Evolutionary conservation across 1,139 yeast species (phyloP).

Genomic region (Saccharomyces pastorianus): DNA sequence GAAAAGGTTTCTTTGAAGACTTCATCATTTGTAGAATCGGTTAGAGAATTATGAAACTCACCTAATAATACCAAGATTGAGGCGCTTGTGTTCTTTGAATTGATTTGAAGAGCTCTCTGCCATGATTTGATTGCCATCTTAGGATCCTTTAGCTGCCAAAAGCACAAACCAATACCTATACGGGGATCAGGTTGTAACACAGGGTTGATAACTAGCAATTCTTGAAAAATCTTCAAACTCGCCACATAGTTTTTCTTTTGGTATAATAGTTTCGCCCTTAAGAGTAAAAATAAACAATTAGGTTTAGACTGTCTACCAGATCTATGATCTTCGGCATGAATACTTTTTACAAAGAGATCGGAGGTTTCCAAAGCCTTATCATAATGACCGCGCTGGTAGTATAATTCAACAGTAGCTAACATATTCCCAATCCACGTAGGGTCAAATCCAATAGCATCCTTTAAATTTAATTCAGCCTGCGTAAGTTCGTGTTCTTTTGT

Average conservation of each 20-base stretch:
- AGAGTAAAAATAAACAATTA: slow-evolving; percentile 71
- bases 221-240: slow-evolving; percentile 79
- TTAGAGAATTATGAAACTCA: slow-evolving; percentile 55
- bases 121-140: slow-evolving; percentile 74
- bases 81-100: slow-evolving; percentile 55
- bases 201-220: slow-evolving; percentile 70
- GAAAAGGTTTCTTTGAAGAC: slow-evolving; percentile 47
- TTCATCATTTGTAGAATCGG: slow-evolving; percentile 40
- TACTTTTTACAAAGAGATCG: slow-evolving; percentile 44
- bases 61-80: slow-evolving; percentile 60
- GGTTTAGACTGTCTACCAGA: slow-evolving; percentile 29
- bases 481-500: slow-evolving; percentile 27
- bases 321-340: slow-evolving; percentile 29
- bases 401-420: slow-evolving; percentile 52
- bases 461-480: slow-evolving; percentile 32
- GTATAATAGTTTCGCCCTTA: slow-evolving; percentile 76
- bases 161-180: slow-evolving; percentile 89
- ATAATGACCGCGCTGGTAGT: slow-evolving; percentile 42
- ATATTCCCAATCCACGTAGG: slow-evolving; percentile 42
- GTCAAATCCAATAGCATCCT: slow-evolving; percentile 35
- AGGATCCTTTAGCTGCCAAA: slow-evolving; percentile 78
- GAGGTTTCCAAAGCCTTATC: slow-evolving; percentile 62
- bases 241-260: slow-evolving; percentile 62
- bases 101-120: slow-evolving; percentile 67
- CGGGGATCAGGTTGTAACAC: slow-evolving; percentile 82